Base-by-base conservation (phyloP, 73 alveolate species). In the Paramecium sonneborni region DNA sequence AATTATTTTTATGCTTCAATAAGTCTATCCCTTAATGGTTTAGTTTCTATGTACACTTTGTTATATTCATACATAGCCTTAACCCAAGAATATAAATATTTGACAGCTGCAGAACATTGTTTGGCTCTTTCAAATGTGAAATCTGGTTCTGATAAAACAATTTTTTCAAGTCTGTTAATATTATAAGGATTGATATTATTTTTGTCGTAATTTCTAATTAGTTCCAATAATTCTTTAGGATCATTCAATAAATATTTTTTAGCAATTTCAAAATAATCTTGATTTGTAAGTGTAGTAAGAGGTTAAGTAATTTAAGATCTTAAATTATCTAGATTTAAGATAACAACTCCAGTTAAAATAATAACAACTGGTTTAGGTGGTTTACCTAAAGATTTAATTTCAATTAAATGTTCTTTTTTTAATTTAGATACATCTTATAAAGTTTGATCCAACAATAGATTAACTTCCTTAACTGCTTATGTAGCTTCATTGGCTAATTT, bases 11-110 rank as follows among this genome's bases (percentile, higher is more conserved):
- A 72, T 8, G 91, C 55, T 55, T 38, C 90, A 11, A 56, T 26
- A 7, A 88, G 46, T 62, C 34, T 21, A 12, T 88, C 94, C 30
- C 94, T 76, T 7, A 88, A 41, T 23, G 94, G 94, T 48, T 88
- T 68, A 68, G 94, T 88, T 38, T 88, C 94, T 26, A 88, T 30
- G 34, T 70, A 88, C 9, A 88, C 94, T 72, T 48, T 88, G 43
- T 88, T 88, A 28, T 88, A 88, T 32, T 88, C 94, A 69, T 88
- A 88, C 94, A 88, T 88, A 28, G 94, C 94, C 23, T 88, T 88
- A 6, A 88, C 91, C 94, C 94, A 88, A 15, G 70, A 70, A 38
- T 69, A 88, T 44, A 88, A 70, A 82, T 43, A 70, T 44, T 88
- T 37, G 9, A 88, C 94, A 23, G 94, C 94, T 12, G 67, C 67